Evolutionary conservation across 139 green algal genomes (phyloP), one percentile per base, ranked within the genome.

Genomic region (Mesostigma viride): DNA sequence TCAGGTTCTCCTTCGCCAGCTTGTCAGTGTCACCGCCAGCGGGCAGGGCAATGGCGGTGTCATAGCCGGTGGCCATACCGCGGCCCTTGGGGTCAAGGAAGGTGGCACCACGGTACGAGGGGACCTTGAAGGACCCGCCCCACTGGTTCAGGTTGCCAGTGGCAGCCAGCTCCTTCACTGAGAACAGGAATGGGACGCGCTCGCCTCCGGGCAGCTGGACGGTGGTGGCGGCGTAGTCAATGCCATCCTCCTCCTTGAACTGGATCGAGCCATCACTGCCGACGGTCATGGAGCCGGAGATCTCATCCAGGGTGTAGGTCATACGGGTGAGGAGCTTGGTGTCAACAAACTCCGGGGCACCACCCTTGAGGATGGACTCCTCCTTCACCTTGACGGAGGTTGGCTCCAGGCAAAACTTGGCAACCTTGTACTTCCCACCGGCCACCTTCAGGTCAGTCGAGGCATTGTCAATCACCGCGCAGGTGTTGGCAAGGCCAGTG

Each of bases 81-180:
- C 92, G 87, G 74, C 92, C 92, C 91, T 99, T 99, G 76, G 93
- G 93, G 94, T 99, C 93, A 36, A 99, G 86, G 94, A 99, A 99
- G 67, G 93, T 87, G 4, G 90, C 86, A 46, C 93, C 93, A 53
- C 93, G 85, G 91, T 99, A 99, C 8, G 91, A 97, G n/a, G 93
- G 91, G 63, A 99, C 93, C 0, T 72, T 64, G 76, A 98, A 99
- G 73, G 96, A 88, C 56, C 93, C 93, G 51, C 86, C 87, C 83
- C 98, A 97, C 34, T 61, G 32, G 51, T 71, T 56, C 51, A 76
- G 83, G 63, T 94, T 81, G 65, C 89, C 91, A 80, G 92, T 95
- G 70, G 84, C 91, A 6, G 83, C 76, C 5, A 98, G 82, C 86
- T 96, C 82, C 90, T 98, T 98, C 45, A 98, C 78, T 62, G 91